Conservation (phyloP, 805 yeast genomes). For the Zygoascus flipseniorum region DNA sequence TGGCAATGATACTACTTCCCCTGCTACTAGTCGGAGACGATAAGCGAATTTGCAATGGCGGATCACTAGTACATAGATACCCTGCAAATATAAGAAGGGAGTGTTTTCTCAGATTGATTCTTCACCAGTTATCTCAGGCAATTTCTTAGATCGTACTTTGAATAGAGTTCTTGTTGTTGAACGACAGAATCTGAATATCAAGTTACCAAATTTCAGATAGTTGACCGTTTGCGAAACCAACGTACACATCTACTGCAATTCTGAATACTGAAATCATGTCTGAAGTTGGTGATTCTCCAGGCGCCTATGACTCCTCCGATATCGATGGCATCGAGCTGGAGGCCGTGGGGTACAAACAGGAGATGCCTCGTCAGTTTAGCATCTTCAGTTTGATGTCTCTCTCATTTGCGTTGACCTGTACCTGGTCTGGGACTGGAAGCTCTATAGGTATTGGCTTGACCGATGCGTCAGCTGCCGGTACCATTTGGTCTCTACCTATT, state of each 20-base stretch:
- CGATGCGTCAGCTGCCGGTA: not conserved
- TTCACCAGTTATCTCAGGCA: no score
- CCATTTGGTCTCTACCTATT: not conserved
- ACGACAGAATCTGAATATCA: no score
- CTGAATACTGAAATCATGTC: not conserved
- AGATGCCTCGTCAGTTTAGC: not conserved
- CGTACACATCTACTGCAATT: no score
- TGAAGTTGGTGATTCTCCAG: not conserved
- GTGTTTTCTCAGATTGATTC: no score
- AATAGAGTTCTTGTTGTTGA: no score
- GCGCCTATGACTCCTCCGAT: not conserved
- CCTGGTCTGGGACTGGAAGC: not conserved
- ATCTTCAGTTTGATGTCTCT: not conserved
- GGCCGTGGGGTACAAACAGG: not conserved
- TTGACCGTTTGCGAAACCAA: no score
- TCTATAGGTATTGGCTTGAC: not conserved
- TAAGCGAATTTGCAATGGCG: not conserved
- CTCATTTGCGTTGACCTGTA: not conserved
- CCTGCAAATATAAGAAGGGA: no score
- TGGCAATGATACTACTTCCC: not conserved
- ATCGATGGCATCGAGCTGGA: not conserved
- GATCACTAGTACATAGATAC: no score
- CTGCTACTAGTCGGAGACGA: not conserved
- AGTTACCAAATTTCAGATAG: no score
- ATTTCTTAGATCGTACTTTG: no score